Conservation (phyloP, 495 filamentous ascomycete species). For the Astrothelium subdiscretum region DNA sequence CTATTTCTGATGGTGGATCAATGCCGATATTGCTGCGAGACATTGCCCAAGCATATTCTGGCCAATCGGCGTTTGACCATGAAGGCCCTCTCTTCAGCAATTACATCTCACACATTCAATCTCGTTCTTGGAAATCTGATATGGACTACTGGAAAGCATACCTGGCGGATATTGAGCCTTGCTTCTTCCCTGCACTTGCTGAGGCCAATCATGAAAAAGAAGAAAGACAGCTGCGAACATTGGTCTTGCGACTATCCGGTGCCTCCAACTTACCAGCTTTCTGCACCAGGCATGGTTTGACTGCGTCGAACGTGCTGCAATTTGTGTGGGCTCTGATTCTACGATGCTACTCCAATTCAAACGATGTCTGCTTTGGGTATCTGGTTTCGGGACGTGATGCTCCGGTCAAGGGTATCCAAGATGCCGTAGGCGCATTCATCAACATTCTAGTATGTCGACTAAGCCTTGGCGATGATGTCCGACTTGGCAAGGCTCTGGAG, state of each 20-base stretch:
- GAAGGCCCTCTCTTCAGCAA: slow-evolving; percentile 17
- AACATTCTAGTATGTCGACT: slow-evolving; percentile 44
- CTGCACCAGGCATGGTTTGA: slow-evolving; percentile 39
- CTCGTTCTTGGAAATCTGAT: slow-evolving; percentile 9
- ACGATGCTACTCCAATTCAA: slow-evolving; percentile 35
- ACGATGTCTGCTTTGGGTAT: slow-evolving; percentile 45
- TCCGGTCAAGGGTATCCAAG: slow-evolving; percentile 34
- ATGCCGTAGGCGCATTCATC: slow-evolving; percentile 42
- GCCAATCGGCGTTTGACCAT: slow-evolving; percentile 4
- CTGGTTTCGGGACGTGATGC: slow-evolving; percentile 41
- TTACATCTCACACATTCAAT: slow-evolving; percentile 17
- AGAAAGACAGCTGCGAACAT: neutral
- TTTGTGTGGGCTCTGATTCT: slow-evolving; percentile 43
- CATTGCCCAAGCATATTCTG: slow-evolving; percentile 13
- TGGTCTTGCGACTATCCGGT: neutral
- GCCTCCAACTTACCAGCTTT: slow-evolving; percentile 23
- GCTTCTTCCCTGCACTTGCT: slow-evolving; percentile 13
- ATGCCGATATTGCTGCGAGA: slow-evolving; percentile 15
- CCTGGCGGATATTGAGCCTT: slow-evolving; percentile 16
- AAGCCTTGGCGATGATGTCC: slow-evolving; percentile 30
- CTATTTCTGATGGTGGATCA: slow-evolving; percentile 18
- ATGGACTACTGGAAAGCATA: slow-evolving; percentile 21
- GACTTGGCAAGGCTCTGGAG: slow-evolving; percentile 17
- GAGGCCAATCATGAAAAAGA: neutral
- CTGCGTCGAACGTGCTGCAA: slow-evolving; percentile 41